Evolutionary conservation across 495 filamentous ascomycete genomes (phyloP), one percentile per base, ranked within the genome.

Genomic region (Podospora didyma): DNA sequence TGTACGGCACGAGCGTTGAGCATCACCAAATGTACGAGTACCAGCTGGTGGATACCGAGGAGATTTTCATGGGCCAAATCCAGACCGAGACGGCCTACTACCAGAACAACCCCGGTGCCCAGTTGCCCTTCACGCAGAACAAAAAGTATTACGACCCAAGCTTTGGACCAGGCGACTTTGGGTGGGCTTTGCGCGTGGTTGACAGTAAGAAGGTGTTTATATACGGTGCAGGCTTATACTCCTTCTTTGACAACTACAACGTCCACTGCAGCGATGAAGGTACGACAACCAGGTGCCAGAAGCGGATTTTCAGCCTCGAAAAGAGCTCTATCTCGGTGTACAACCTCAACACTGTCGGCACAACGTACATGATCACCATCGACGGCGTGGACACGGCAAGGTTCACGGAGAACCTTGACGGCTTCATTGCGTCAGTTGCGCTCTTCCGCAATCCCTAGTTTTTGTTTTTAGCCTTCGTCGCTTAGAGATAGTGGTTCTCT

Each of bases 11-110:
- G 2, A 67, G 73, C 55, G 66, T 79, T 64, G 90, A 96, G 71
- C 90, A 96, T 61, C 82, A 86, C 64, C 74, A 79, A 4, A 74
- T 89, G 5, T 92, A 91, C 64, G 86, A 96, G 66, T 96, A 93
- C 73, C 86, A 91, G 60, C 75, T 95, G 56, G 72, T 76, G 37
- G 78, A 79, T 46, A 86, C 88, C 2, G 70, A 77, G 41, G 80
- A 86, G 41, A 70, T 92, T 41, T 84, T 81, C 62, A 83, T 82
- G 61, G 87, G 87, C 10, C 82, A 86, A 62, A 85, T 92, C 56
- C 90, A 96, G 62, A 89, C 89, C 19, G 90, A 95, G 68, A 88
- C 89, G 7, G 87, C 87, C 51, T 84, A 82, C 62, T 69, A 77
- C 61, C 70, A 73, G 72, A 78, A 82, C 42, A 96, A 96, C 73